Conservation (phyloP, 352 stramenopile genomes). For the Phytopythium cucurbitacearum region DNA sequence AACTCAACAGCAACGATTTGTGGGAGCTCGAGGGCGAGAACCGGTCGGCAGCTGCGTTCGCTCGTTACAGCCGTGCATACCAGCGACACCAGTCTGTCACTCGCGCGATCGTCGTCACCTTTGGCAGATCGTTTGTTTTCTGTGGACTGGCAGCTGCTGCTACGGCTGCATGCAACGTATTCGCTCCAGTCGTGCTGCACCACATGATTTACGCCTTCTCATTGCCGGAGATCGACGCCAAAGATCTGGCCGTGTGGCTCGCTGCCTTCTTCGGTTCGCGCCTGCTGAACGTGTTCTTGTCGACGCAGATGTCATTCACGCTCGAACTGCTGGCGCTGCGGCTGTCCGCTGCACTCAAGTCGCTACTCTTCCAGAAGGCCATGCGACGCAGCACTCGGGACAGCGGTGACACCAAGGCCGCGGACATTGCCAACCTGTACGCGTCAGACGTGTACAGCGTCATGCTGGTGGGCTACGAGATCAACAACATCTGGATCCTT, state of each 20-base stretch:
- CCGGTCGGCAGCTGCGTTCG: conserved; percentile 14
- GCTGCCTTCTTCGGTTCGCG: conserved; percentile 34
- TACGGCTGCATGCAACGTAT: conserved; percentile 23
- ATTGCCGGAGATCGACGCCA: not conserved
- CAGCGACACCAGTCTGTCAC: not conserved
- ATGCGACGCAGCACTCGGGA: conserved; percentile 18
- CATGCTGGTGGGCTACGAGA: conserved; percentile 25
- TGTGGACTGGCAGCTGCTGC: conserved; percentile 26
- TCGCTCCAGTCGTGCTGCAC: conserved; percentile 38
- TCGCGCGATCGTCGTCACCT: not conserved
- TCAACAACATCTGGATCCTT: conserved; percentile 51
- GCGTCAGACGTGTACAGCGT: conserved; percentile 83
- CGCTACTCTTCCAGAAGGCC: conserved; percentile 39
- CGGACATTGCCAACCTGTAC: conserved; percentile 92
- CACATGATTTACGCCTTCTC: conserved; percentile 36
- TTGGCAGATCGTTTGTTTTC: conserved; percentile 20
- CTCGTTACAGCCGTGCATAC: conserved; percentile 18
- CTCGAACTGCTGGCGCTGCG: conserved; percentile 24
- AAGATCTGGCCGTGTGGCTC: conserved; percentile 26
- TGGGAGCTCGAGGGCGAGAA: conserved; percentile 33
- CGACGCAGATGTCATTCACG: conserved; percentile 17
- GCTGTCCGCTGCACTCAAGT: conserved; percentile 30
- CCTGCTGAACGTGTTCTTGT: conserved; percentile 22
- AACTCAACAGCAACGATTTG: conserved; percentile 38
- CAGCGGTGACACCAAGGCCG: conserved; percentile 7